Conservation (phyloP, 2,329 filamentous ascomycete genomes). For the Hypomyces perniciosus region DNA sequence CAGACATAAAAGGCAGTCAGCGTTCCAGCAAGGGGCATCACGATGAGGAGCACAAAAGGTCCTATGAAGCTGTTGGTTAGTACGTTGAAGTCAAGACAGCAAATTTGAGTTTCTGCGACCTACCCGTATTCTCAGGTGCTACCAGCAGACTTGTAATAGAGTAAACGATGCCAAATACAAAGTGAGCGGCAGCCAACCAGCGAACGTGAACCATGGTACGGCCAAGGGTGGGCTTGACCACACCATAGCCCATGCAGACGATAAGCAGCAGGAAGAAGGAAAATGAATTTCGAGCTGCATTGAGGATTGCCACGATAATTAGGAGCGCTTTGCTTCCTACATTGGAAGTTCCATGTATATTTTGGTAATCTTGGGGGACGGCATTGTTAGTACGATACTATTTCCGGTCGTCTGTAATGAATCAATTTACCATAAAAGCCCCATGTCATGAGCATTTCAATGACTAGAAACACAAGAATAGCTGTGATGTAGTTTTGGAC, state of each 20-base stretch:
- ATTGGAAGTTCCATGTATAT: slow-evolving; percentile 73
- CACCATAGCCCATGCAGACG: slow-evolving; percentile 98
- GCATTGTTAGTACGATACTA: not conserved
- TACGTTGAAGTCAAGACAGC: not conserved
- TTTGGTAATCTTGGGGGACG: slow-evolving; percentile 67
- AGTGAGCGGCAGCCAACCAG: slow-evolving; percentile 84
- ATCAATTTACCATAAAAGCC: slow-evolving; percentile 72
- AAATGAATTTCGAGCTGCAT: slow-evolving; percentile 92
- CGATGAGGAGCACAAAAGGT: slow-evolving; percentile 84
- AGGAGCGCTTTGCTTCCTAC: slow-evolving; percentile 77
- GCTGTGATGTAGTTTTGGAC: slow-evolving; percentile 99
- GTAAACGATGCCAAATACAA: slow-evolving; percentile 91
- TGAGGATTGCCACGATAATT: slow-evolving; percentile 85
- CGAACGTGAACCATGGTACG: slow-evolving; percentile 93
- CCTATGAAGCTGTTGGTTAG: slow-evolving; percentile 39
- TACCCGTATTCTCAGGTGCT: slow-evolving; percentile 76
- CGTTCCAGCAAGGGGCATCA: slow-evolving; percentile 84
- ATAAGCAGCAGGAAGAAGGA: slow-evolving; percentile 97
- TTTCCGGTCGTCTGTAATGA: not conserved
- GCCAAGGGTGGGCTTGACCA: slow-evolving; percentile 88
- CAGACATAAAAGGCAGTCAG: slow-evolving; percentile 97
- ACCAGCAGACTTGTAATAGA: slow-evolving; percentile 83
- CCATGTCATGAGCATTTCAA: slow-evolving; percentile 99
- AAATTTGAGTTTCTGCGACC: slow-evolving; percentile 19
- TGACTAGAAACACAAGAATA: slow-evolving; percentile 85